Evolutionary conservation across 192 early-diverging fungal species (phyloP).

Genomic region (Linnemannia exigua): DNA sequence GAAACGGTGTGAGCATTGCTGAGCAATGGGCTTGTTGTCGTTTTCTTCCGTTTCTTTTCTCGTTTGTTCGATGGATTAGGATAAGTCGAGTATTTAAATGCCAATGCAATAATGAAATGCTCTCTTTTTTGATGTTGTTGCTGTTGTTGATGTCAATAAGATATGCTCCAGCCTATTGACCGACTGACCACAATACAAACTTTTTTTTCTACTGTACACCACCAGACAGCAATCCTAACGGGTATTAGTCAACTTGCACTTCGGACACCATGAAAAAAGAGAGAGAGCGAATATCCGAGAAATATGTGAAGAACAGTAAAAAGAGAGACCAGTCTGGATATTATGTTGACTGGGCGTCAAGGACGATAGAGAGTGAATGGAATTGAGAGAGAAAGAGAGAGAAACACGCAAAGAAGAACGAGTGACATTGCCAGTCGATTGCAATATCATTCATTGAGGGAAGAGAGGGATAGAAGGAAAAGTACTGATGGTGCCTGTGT

Average conservation of each 20-base stretch:
- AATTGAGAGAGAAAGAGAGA: not conserved
- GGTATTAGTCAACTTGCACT: not conserved
- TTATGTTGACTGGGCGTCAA: not conserved
- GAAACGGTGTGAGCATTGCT: not conserved
- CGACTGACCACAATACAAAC: not conserved
- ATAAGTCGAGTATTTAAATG: not conserved
- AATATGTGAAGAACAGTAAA: not conserved
- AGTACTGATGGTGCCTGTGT: not conserved
- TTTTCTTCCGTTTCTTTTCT: not conserved
- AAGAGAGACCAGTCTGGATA: not conserved
- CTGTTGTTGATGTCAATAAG: not conserved
- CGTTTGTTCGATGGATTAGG: not conserved
- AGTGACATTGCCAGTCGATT: not conserved
- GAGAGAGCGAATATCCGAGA: constrained; percentile 2
- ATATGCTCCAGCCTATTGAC: not conserved
- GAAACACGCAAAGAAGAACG: not conserved
- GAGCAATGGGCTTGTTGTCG: constrained; percentile 1
- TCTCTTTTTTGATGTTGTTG: not conserved
- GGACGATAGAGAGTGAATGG: not conserved
- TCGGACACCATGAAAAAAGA: not conserved
- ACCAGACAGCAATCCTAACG: not conserved
- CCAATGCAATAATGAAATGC: constrained; percentile 6
- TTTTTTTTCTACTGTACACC: not conserved
- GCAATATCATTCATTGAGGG: not conserved
- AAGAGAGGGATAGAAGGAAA: constrained; percentile 2